phyloP scores from a whole-genome alignment of 306 rosid genomes.

The Vigna mungo region DNA sequence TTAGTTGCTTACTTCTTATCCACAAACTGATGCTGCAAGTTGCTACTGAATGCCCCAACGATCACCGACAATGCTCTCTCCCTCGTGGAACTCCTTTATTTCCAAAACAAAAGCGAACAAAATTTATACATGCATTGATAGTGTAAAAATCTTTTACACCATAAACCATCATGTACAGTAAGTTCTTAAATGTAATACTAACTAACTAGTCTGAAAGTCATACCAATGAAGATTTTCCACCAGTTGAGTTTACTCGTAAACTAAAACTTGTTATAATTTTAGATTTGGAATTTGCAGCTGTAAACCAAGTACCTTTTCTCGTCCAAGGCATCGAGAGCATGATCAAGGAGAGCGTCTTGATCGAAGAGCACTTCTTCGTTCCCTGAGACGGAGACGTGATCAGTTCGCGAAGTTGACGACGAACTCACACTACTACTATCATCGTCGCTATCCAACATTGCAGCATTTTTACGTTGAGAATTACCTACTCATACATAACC shows the following conservation, averaged over 20 bases:
- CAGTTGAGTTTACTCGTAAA: not conserved
- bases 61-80: slow-evolving; percentile 74
- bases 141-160: not conserved
- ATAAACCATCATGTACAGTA: not conserved
- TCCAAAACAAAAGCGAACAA: not conserved
- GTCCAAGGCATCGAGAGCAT: slow-evolving; percentile 81
- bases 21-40: slow-evolving; percentile 76
- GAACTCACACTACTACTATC: slow-evolving; percentile 90
- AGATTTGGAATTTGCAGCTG: not conserved
- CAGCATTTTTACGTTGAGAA: slow-evolving; percentile 77
- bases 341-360: slow-evolving; percentile 78
- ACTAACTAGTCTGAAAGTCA: not conserved
- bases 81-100: slow-evolving; percentile 84
- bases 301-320: slow-evolving; percentile 77
- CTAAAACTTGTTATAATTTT: not conserved
- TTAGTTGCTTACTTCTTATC: slow-evolving; percentile 76
- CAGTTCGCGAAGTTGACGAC: slow-evolving; percentile 75
- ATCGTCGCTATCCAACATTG: slow-evolving; percentile 65
- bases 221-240: not conserved
- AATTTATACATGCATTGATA: not conserved
- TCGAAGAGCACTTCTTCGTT: slow-evolving; percentile 68
- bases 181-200: not conserved
- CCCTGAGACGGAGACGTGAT: slow-evolving; percentile 59
- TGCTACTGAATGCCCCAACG: slow-evolving; percentile 68
- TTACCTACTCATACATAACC: slow-evolving; percentile 54